Base-by-base conservation (phyloP, 768 basidiomycete genomes). In the Hericium erinaceus region DNA sequence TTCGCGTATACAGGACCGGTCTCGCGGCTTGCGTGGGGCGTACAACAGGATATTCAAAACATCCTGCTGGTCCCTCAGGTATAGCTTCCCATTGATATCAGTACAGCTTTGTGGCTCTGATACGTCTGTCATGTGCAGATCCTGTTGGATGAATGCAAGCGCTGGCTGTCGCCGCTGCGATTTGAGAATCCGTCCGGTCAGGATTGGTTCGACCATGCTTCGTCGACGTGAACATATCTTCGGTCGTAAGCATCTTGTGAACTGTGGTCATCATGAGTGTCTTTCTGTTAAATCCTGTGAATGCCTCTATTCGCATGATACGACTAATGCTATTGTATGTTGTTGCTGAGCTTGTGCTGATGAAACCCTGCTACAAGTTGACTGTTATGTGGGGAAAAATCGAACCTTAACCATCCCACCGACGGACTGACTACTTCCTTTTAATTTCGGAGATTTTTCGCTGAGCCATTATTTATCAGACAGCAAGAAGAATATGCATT, bases 31-130 rank as follows among this genome's bases (percentile, higher is more conserved):
- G 33, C 33, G 8, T 33, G 24, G 2, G 46, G 39, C 20, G 39
- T 58, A 20, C 24, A 56, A 13, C 37, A 56, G 15, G 61, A 58
- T 26, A 61, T 62, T 12, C 46, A n/a, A 26, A 15, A 48, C 8
- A 33, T 62, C 9, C 26, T 62, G 12, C 58, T 54, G 20, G 20
- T 62, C 41, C 54, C 60, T 2, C 20, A 12, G 51, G 61, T 62
- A 49, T 8, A 13, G 24, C n/a, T 11, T 13, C 13, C 20, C 1
- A 16, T 15, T 1, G 15, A 18, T 8, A 44, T 18, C 49, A 3
- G 18, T 51, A 15, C 22, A 8, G 18, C 24, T 28, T 26, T 15
- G 2, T 15, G 18, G 4, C 4, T 4, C 15, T 15, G 15, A 28
- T 24, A 13, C 2, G 24, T 28, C 7, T 28, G 3, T 26, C 4